Conservation (phyloP, 192 early-diverging fungal genomes). For the Umbelopsis sp. region DNA sequence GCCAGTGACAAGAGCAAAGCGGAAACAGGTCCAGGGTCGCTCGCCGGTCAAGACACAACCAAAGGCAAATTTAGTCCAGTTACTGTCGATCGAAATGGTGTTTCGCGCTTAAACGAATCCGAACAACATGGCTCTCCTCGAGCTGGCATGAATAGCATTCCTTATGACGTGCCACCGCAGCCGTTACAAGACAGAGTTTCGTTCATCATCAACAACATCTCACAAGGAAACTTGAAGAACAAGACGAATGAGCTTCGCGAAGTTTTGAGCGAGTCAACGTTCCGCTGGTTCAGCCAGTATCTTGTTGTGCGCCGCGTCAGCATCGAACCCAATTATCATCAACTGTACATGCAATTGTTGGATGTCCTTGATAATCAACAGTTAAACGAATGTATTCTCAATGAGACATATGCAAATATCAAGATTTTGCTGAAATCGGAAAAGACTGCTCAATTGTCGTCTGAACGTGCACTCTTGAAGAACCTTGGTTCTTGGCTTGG, state of each 20-base stretch:
- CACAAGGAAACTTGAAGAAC: constrained; percentile 76
- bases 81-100: background rate
- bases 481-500: constrained; percentile 98
- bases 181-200: constrained; percentile 83
- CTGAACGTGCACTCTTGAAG: constrained; percentile 87
- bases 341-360: constrained; percentile 82
- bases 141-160: background rate
- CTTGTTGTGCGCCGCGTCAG: constrained; percentile 92
- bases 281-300: constrained; percentile 94
- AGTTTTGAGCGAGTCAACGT: constrained; percentile 63
- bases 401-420: constrained; percentile 89
- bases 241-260: constrained; percentile 82
- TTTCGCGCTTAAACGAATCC: background rate
- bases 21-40: background rate
- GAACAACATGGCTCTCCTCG: background rate
- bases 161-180: constrained; percentile 24
- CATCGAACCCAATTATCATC: constrained; percentile 95
- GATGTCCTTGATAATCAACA: constrained; percentile 68
- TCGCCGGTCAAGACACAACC: background rate
- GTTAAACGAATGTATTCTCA: constrained; percentile 73
- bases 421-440: constrained; percentile 87
- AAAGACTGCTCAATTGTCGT: constrained; percentile 81
- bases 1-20: constrained; percentile 8
- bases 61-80: background rate
- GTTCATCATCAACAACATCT: constrained; percentile 98